Percentiles rank a stretch among this genome's conserved stretches.
phyloP scores from a whole-genome alignment of 441 rosid genomes.

The Theobroma grandiflorum region DNA sequence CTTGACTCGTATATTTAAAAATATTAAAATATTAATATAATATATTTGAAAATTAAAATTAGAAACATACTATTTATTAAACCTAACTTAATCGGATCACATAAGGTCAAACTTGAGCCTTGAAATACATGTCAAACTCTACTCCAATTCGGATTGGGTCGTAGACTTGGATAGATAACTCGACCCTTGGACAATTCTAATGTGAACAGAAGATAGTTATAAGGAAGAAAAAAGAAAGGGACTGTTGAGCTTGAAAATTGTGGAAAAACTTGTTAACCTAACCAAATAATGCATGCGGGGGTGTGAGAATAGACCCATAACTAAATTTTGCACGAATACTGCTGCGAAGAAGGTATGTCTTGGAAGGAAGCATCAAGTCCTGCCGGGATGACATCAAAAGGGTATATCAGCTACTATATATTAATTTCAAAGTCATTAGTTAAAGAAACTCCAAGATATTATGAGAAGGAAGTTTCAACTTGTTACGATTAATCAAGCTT shows the following conservation, averaged over 20 bases:
- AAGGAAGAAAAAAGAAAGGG: neutral
- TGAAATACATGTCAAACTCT: too few species aligned
- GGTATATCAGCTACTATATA: neutral
- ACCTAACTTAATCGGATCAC: too few species aligned
- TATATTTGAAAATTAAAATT: too few species aligned
- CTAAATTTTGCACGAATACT: slow-evolving; percentile 33
- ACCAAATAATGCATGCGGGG: slow-evolving; percentile 20
- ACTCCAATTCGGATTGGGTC: too few species aligned
- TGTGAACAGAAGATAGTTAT: neutral
- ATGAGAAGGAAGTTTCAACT: neutral
- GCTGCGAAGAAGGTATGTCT: neutral
- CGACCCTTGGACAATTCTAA: too few species aligned
- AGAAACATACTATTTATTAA: too few species aligned
- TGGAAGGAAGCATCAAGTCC: slow-evolving; percentile 7
- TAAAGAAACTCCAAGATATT: neutral
- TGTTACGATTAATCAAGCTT: neutral
- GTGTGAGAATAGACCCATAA: slow-evolving; percentile 46
- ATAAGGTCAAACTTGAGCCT: too few species aligned
- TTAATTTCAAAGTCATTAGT: neutral
- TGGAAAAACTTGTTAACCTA: slow-evolving; percentile 37
- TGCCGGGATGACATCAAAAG: neutral
- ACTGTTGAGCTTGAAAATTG: slow-evolving; percentile 5
- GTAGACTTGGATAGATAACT: too few species aligned
- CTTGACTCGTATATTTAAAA: too few species aligned
- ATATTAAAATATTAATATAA: too few species aligned